Evolutionary conservation across 768 basidiomycete genomes (phyloP), one percentile per base, ranked within the genome.

Genomic region (Cyathus striatus): DNA sequence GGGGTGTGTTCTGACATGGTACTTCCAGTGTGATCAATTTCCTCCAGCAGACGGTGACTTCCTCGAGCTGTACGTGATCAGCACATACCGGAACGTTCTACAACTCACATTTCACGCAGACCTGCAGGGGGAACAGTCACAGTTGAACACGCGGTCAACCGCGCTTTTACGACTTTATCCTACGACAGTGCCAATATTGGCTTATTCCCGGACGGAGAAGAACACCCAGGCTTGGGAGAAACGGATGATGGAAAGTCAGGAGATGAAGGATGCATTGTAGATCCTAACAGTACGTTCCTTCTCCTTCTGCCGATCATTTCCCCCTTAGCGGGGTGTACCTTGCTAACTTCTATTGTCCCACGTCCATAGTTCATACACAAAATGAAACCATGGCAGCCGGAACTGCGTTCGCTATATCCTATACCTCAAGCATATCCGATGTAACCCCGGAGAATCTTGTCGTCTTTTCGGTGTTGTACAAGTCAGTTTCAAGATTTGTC

Each of bases 1-100:
- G 13, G 6, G 26, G 18, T 35, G 25, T n/a, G 9, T 41, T 17
- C 18, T 30, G 41, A 17, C 23, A 13, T 21, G 7, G 10, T 13
- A 2, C 44, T 10, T 27, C n/a, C n/a, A 72, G 70, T 73, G 72
- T 46, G 70, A 73, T 45, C 55, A 68, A 46, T 70, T 73, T 47
- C 72, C 72, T 3, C 72, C 72, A 1, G 62, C 54, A 4, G 51
- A 57, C 16, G 70, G 68, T 2, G 64, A 65, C 38, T 72, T 71
- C 45, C 62, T 74, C 6, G 68, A 72, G 43, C 49, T 73, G 70
- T 71, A 43, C 41, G 65, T 50, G 23, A 26, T 20, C 27, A 30
- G 9, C 27, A 30, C 25, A 37, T 10, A 23, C 26, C 1, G 30
- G 9, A 4, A 22, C 23, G 23, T 27, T 44, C 25, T 27, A 12